These are phyloP conservation scores for Sarocladium strictum DNA, from an alignment of 2,329 filamentous ascomycete species.

Conservation along the genomic window DNA sequence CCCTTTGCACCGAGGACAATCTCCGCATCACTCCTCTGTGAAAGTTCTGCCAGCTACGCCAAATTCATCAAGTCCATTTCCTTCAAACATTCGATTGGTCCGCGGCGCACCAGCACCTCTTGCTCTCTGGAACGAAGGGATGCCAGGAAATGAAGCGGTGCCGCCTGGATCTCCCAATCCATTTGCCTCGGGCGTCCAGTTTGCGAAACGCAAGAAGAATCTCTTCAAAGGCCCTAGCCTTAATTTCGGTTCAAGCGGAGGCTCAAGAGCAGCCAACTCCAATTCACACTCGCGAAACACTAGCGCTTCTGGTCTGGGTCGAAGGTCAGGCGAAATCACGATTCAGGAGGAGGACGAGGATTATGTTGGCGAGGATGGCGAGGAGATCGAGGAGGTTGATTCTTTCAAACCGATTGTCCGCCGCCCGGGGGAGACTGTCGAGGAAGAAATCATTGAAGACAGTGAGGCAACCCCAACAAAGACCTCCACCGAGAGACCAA, in stretches of 20 bases:
- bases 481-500: neutral
- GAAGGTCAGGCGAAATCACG: constrained; percentile 69
- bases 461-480: constrained; percentile 22
- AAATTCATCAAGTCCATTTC: constrained; percentile 61
- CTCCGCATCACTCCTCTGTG: constrained; percentile 83
- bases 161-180: constrained; percentile 52
- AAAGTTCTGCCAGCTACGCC: constrained; percentile 94
- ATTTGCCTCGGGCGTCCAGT: constrained; percentile 59
- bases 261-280: constrained; percentile 30
- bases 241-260: constrained; percentile 36
- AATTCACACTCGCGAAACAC: constrained; percentile 48
- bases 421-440: constrained; percentile 36
- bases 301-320: constrained; percentile 57
- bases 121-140: constrained; percentile 52
- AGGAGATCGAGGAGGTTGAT: constrained; percentile 53
- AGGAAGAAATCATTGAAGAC: constrained; percentile 42
- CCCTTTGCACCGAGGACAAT: constrained; percentile 57
- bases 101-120: constrained; percentile 50
- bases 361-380: constrained; percentile 31
- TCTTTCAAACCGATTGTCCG: constrained; percentile 47
- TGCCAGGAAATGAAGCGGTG: constrained; percentile 36
- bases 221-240: constrained; percentile 76
- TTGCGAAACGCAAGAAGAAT: constrained; percentile 75
- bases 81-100: constrained; percentile 79
- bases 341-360: constrained; percentile 62